Evolutionary conservation across 768 basidiomycete species (phyloP).

Genomic region (Pleurotus giganteus): DNA sequence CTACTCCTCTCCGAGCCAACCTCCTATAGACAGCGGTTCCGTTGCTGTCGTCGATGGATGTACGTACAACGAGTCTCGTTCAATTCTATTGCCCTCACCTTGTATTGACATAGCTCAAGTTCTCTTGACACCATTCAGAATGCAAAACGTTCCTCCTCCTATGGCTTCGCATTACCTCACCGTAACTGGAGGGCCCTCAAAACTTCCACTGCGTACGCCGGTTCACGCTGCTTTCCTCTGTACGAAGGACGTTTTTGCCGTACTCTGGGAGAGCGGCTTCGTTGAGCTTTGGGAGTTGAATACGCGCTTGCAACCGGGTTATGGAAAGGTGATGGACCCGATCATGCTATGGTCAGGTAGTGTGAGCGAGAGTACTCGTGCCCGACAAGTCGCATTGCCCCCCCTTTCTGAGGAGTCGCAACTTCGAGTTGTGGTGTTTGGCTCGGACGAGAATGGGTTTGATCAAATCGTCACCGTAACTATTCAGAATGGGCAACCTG

Average conservation of each 20-base stretch:
- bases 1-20: slow-evolving; percentile 50
- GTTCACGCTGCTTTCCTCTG: slow-evolving; percentile 65
- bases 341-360: slow-evolving; percentile 32
- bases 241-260: slow-evolving; percentile 53
- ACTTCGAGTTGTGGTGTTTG: slow-evolving; percentile 36
- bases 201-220: slow-evolving; percentile 40
- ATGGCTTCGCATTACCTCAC: slow-evolving; percentile 71
- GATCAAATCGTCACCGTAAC: slow-evolving; percentile 32
- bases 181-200: slow-evolving; percentile 21
- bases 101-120: slow-evolving; percentile 49
- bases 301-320: slow-evolving; percentile 58
- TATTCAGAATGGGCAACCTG: slow-evolving; percentile 18
- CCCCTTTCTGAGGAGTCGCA: slow-evolving; percentile 11
- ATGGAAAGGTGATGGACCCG: slow-evolving; percentile 61
- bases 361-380: slow-evolving; percentile 3
- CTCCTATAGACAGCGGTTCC: slow-evolving; percentile 76
- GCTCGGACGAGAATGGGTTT: slow-evolving; percentile 27
- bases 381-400: slow-evolving; percentile 28
- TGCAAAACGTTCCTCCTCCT: slow-evolving; percentile 97
- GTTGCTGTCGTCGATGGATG: slow-evolving; percentile 91
- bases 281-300: slow-evolving; percentile 70
- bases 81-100: not conserved
- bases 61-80: slow-evolving; percentile 35
- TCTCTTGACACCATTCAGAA: slow-evolving; percentile 89
- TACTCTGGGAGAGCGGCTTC: slow-evolving; percentile 69